phyloP scores from a whole-genome alignment of 805 yeast genomes.

The Metschnikowia reukaufii region DNA sequence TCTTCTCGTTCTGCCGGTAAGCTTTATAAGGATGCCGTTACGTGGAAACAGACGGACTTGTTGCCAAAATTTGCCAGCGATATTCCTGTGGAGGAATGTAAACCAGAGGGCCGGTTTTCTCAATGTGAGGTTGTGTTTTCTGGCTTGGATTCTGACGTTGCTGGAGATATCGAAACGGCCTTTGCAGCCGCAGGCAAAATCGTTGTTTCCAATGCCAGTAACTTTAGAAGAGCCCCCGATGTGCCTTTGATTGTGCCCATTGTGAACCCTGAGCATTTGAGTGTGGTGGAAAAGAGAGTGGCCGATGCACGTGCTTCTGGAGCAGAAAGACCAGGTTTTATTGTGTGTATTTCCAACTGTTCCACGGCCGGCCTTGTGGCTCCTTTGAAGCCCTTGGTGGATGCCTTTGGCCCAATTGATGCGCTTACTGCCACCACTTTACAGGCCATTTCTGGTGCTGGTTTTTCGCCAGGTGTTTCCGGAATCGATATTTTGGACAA shows the following conservation, averaged over 20 bases:
- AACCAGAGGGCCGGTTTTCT: slow-evolving; percentile 64
- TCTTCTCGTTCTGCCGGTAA: slow-evolving; percentile 93
- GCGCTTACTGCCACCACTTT: slow-evolving; percentile 84
- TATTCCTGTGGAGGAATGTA: slow-evolving; percentile 75
- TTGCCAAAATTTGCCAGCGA: slow-evolving; percentile 68
- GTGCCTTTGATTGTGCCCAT: slow-evolving; percentile 96
- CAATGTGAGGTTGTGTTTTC: slow-evolving; percentile 94
- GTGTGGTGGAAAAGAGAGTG: slow-evolving; percentile 61
- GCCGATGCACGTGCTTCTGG: slow-evolving; percentile 55
- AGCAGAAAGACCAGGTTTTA: slow-evolving; percentile 69
- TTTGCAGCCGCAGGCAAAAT: slow-evolving; percentile 80
- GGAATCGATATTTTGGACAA: slow-evolving; percentile 94
- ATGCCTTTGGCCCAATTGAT: slow-evolving; percentile 86
- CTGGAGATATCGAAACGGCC: slow-evolving; percentile 87
- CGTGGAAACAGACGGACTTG: slow-evolving; percentile 90
- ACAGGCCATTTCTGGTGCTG: slow-evolving; percentile 98
- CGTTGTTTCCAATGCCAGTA: slow-evolving; percentile 92
- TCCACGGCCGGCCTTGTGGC: slow-evolving; percentile 98
- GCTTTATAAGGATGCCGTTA: slow-evolving; percentile 76
- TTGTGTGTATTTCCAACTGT: slow-evolving; percentile 95
- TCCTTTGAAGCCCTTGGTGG: slow-evolving; percentile 91
- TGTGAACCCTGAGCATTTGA: slow-evolving; percentile 88
- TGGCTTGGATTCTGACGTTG: slow-evolving; percentile 89
- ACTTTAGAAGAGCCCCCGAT: slow-evolving; percentile 81
- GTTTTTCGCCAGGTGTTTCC: slow-evolving; percentile 96